Evolutionary conservation across 306 rosid genomes (phyloP), one percentile per base, ranked within the genome.

Genomic region (Ormosia semicastrata): DNA sequence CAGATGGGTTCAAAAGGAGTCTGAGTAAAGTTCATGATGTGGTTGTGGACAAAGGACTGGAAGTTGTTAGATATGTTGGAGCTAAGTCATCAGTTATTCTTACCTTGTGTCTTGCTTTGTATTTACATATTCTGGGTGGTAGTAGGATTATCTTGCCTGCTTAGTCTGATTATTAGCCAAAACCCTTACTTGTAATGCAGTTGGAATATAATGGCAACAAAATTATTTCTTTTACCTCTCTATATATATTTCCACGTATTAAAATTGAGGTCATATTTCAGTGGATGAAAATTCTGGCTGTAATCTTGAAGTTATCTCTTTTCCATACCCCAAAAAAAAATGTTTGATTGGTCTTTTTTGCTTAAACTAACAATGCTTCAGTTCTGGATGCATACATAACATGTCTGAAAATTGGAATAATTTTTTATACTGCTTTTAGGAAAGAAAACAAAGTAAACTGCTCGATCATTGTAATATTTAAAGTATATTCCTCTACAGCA

Each of bases 81-180:
- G 97, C 91, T 8, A 95, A 93, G 87, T 92, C 96, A 44, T 92
- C 97, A 0, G 87, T 94, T 49, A 85, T 95, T 74, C 85, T 93
- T 71, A 95, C 99, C 1, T 36, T 95, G 43, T 95, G 92, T 87
- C 87, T 95, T 78, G 97, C 94, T 43, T 83, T 93, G 86, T 91
- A 92, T 86, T 84, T 95, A 24, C 95, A 93, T 84, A 81, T 92
- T 81, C 40, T 91, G 14, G 88, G 87, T 65, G 94, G 91, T 73
- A 76, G 89, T 76, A 78, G 92, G 79, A 83, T 90, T 84, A 71
- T 88, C n/a, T 17, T 92, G 86, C 77, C 90, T 73, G 91, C 99
- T 74, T 95, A 88, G 83, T 82, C 78, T 57, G 73, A 34, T 77
- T 67, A 76, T 63, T 77, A 68, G 44, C 37, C 39, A 32, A 30